phyloP scores from a whole-genome alignment of 169 alveolate genomes.

The Cyclospora cayetanensis region DNA sequence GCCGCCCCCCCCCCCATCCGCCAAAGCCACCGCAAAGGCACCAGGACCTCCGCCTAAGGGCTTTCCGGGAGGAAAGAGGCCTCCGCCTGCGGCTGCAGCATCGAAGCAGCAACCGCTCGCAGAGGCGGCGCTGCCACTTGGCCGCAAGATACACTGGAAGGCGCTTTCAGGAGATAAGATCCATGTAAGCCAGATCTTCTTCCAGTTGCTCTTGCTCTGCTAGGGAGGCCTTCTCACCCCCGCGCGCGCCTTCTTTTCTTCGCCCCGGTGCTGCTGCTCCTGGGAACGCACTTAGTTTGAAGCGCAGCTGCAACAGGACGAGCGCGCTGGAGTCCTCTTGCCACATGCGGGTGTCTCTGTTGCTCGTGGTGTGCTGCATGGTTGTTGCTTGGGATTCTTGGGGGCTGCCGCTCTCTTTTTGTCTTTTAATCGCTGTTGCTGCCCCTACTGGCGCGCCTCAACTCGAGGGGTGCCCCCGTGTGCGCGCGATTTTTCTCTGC shows the following conservation, averaged over 20 bases:
- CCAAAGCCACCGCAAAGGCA: background rate
- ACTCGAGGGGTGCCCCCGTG: too few relatives aligned
- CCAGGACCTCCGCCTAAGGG: conserved; percentile 49
- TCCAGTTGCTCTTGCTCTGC: too few relatives aligned
- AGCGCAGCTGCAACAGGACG: background rate
- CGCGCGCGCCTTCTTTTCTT: too few relatives aligned
- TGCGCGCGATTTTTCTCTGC: background rate
- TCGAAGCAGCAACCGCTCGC: background rate
- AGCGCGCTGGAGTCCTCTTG: background rate
- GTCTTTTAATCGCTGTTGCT: background rate
- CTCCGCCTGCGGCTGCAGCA: conserved; percentile 42
- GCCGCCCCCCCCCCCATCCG: conserved; percentile 12
- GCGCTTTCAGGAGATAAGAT: conserved; percentile 70
- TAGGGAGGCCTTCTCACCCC: too few relatives aligned
- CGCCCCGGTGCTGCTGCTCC: conserved; percentile 15
- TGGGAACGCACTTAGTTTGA: background rate
- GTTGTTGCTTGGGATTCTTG: too few relatives aligned
- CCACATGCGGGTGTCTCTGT: background rate
- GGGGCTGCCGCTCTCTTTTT: background rate
- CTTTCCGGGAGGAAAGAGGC: background rate
- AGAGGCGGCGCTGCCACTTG: conserved; percentile 71
- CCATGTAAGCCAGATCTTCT: background rate
- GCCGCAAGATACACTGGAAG: conserved; percentile 78
- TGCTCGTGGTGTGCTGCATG: background rate
- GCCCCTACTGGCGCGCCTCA: too few relatives aligned